A percentile compares a stretch with the other conserved stretches of the same genome.
phyloP scores from a whole-genome alignment of 768 basidiomycete genomes.

The Coprinopsis marcescibilis region DNA sequence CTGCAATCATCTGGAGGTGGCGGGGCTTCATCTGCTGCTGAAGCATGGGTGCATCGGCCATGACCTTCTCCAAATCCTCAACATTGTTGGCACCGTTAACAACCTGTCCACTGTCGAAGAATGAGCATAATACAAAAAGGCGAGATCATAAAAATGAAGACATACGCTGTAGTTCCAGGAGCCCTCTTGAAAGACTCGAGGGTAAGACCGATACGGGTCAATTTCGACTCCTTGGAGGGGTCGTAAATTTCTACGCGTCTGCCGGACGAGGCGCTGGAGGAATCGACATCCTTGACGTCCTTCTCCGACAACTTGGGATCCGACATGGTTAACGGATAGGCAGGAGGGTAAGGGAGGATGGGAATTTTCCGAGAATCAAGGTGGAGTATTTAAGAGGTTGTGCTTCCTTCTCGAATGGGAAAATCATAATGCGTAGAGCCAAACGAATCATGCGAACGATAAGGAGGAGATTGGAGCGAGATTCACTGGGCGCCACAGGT shows the following conservation, averaged over 20 bases:
- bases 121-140: neutral
- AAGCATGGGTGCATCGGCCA: conserved; percentile 38
- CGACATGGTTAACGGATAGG: conserved; percentile 8
- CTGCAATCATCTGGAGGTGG: conserved; percentile 44
- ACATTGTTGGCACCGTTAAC: conserved; percentile 30
- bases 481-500: conserved; percentile 7
- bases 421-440: neutral
- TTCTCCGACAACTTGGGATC: conserved; percentile 29
- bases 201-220: conserved; percentile 38
- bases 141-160: neutral
- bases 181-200: conserved; percentile 43
- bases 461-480: conserved; percentile 3
- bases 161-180: conserved; percentile 40
- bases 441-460: conserved; percentile 12
- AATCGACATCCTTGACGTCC: conserved; percentile 19
- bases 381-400: neutral
- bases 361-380: neutral
- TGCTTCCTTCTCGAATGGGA: conserved; percentile 1
- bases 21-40: conserved; percentile 45
- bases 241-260: conserved; percentile 36
- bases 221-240: conserved; percentile 39
- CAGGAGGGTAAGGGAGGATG: conserved; percentile 8
- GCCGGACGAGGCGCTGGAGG: conserved; percentile 24
- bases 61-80: conserved; percentile 28
- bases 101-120: conserved; percentile 29